Conservation (phyloP, 2,329 filamentous ascomycete genomes). For the Arthrobotrys musiformis region DNA sequence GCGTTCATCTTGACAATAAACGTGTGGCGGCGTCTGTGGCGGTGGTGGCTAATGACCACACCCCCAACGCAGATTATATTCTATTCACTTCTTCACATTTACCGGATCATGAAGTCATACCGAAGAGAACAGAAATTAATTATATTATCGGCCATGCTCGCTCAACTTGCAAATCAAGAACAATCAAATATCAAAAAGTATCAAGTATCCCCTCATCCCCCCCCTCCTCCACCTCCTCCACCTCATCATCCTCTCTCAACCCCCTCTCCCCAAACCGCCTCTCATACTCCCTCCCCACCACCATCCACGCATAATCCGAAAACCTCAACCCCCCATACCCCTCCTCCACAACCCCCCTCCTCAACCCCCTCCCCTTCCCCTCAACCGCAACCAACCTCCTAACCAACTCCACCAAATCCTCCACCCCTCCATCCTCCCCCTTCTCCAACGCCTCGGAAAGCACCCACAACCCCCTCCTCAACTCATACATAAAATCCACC, state of each 20-base stretch:
- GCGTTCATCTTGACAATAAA: conserved; percentile 44
- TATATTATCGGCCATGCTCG: conserved; percentile 16
- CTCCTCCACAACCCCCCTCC: conserved; percentile 31
- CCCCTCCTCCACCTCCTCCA: conserved; percentile 19
- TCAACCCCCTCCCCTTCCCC: conserved; percentile 40
- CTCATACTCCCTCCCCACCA: conserved; percentile 48
- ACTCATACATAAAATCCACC: conserved; percentile 73
- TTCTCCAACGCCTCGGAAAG: conserved; percentile 32
- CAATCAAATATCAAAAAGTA: too few species aligned
- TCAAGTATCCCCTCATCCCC: too few species aligned
- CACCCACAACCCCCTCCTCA: conserved; percentile 69
- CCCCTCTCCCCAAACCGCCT: conserved; percentile 50
- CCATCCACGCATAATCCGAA: conserved; percentile 50
- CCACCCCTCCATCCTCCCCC: conserved; percentile 1
- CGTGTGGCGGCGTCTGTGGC: conserved; percentile 7
- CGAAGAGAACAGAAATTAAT: too few species aligned
- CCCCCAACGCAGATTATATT: background rate
- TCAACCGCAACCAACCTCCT: conserved; percentile 51
- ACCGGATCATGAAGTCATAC: too few species aligned
- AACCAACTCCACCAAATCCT: conserved; percentile 52
- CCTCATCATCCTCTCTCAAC: conserved; percentile 35
- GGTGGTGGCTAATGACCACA: conserved; percentile 50
- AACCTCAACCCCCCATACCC: conserved; percentile 47
- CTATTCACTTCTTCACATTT: too few species aligned
- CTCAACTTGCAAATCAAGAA: too few species aligned